Evolutionary conservation across 2,329 filamentous ascomycete species (phyloP), one percentile per base, ranked within the genome.

Genomic region (Fusarium duplospermum): DNA sequence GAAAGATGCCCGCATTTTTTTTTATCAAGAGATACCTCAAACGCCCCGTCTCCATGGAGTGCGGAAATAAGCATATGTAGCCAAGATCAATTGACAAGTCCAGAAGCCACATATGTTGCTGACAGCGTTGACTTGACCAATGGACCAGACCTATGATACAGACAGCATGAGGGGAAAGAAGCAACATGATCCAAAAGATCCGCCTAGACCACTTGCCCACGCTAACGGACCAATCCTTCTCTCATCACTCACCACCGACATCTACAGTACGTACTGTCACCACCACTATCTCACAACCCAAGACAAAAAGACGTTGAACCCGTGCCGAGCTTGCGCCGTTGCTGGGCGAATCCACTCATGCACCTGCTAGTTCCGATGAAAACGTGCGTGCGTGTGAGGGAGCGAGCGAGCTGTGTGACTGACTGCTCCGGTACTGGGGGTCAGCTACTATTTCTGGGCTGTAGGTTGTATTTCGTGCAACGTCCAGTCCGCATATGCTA

Each of bases 241-340:
- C 40, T 45, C 31, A 33, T 33, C 47, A 52, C 18, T 52, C 47
- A 52, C 18, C 24, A 52, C 27, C 9, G 11, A 33, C 31, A 52
- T 27, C 11, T 29, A n/a, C 47, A 66, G 52, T 58, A 36, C 22
- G 42, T 61, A 47, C 70, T 42, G 57, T 50, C 47, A 67, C 59
- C 47, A 60, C 16, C 22, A 35, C 13, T 27, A 60, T 45, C 38
- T 63, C 62, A 33, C 24, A 52, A 59, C 42, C 50, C 47, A 66
- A 50, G 64, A 60, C 61, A 57, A 62, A 71, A 74, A 74, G 69
- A 70, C 69, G 72, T 75, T 75, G 72, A 73, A 73, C 38, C 72
- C 52, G 72, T 66, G 66, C 66, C 72, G 66, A 67, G 72, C 29
- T 58, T 58, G 66, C 66, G 36, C 61, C 62, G 62, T 63, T 72